Percentiles rank a stretch among this genome's conserved stretches.
These are phyloP conservation scores for Arachnomyces sp. DNA, from an alignment of 2,329 filamentous ascomycete genomes.

Conservation along the genomic window DNA sequence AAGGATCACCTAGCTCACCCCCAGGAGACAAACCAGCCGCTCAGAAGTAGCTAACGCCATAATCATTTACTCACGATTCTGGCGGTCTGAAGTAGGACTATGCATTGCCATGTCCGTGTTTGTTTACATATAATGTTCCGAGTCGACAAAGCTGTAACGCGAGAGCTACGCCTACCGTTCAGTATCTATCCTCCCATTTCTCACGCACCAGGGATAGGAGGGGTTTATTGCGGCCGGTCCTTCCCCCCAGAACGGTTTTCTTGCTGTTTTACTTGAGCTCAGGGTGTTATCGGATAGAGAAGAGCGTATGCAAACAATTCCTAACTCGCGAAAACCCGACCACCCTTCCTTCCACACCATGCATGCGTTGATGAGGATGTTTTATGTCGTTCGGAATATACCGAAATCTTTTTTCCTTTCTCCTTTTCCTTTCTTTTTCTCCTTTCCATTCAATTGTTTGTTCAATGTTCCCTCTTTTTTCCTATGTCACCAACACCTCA, in stretches of 20 bases:
- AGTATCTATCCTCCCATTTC: slow-evolving; percentile 13
- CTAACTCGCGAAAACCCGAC: neutral
- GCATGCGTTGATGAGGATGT: neutral
- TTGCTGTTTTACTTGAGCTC: slow-evolving; percentile 1
- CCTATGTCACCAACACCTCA: too few species aligned
- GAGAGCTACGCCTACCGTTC: slow-evolving; percentile 9
- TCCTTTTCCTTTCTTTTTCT: slow-evolving; percentile 6
- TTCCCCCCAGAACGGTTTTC: slow-evolving; percentile 1
- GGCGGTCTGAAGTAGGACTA: too few species aligned
- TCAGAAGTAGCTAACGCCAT: slow-evolving; percentile 21
- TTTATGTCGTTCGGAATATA: neutral
- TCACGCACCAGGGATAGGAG: slow-evolving; percentile 1
- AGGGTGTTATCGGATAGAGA: too few species aligned
- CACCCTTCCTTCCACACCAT: slow-evolving; percentile 3
- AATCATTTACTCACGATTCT: slow-evolving; percentile 6
- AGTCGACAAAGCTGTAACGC: slow-evolving; percentile 8
- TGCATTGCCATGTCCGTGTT: slow-evolving; percentile 6
- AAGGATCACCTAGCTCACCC: slow-evolving; percentile 17
- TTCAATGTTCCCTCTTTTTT: slow-evolving; percentile 6
- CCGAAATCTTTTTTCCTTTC: slow-evolving; percentile 11
- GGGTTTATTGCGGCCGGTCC: too few species aligned
- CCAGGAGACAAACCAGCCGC: slow-evolving; percentile 14
- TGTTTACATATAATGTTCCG: slow-evolving; percentile 11
- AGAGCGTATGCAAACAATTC: too few species aligned
- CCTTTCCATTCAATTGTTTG: slow-evolving; percentile 6